Conservation (phyloP, 768 basidiomycete species). For the Pisolithus orientalis region DNA sequence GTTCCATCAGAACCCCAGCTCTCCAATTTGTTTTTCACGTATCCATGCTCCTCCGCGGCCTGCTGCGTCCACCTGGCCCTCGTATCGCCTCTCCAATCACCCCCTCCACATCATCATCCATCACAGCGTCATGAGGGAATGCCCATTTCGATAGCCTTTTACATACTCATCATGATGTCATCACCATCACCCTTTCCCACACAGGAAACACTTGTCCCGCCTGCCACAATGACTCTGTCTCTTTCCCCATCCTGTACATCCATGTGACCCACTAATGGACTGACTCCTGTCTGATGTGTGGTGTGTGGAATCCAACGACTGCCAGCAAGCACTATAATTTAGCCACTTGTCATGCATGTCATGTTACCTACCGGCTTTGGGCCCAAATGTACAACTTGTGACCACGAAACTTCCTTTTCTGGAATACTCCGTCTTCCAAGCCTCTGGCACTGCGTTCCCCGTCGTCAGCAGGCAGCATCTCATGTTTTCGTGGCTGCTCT, state of each 20-base stretch:
- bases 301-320: not conserved
- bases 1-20: not conserved
- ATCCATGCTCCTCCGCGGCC: not conserved
- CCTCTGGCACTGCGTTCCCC: not conserved
- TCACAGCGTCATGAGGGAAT: not conserved
- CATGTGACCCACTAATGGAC: not conserved
- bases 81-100: slow-evolving; percentile 1
- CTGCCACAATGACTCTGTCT: not conserved
- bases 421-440: slow-evolving; percentile 1
- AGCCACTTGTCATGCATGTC: not conserved
- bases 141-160: slow-evolving; percentile 1
- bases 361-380: not conserved
- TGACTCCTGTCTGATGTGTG: not conserved
- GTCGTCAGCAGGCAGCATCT: not conserved
- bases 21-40: not conserved
- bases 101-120: not conserved
- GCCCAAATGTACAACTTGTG: not conserved
- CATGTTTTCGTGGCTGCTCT: slow-evolving; percentile 25
- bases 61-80: not conserved
- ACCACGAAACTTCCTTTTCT: slow-evolving; percentile 4
- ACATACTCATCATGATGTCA: slow-evolving; percentile 1
- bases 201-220: not conserved
- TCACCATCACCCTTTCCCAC: not conserved
- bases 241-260: not conserved
- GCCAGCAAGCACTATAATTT: not conserved